Evolutionary conservation across 345 rosid species (phyloP).

Genomic region (Bruguiera parviflora): DNA sequence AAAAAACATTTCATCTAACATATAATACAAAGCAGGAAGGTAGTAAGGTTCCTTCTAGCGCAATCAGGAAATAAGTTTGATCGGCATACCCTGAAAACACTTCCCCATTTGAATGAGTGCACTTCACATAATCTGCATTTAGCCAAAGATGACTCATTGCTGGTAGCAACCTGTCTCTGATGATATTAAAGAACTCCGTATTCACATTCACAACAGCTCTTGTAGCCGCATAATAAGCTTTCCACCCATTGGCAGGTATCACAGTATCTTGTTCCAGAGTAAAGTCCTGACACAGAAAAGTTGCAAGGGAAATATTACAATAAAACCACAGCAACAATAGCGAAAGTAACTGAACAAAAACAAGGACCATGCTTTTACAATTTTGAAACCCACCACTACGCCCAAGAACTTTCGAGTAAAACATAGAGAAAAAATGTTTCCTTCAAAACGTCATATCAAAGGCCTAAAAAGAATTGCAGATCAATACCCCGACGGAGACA

Average conservation of each 20-base stretch:
- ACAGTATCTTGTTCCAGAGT: conserved; percentile 82
- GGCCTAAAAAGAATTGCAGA: no score
- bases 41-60: no score
- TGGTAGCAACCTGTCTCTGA: conserved; percentile 68
- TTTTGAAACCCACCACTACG: background rate
- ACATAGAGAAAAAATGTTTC: background rate
- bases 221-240: conserved; percentile 92
- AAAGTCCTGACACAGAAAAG: conserved; percentile 59
- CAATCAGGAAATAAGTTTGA: background rate
- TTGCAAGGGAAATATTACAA: background rate
- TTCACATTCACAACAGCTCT: conserved; percentile 84
- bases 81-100: conserved; percentile 75
- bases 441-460: no score
- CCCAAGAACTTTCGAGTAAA: background rate
- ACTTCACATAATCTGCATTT: conserved; percentile 88
- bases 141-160: conserved; percentile 86
- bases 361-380: background rate
- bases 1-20: background rate
- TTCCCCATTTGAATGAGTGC: conserved; percentile 82
- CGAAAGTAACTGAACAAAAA: background rate
- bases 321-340: no score
- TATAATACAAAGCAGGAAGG: no score
- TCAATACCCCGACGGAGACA: no score
- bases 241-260: conserved; percentile 89
- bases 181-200: conserved; percentile 71